Base-by-base conservation (phyloP, 345 rosid species). In the Hibiscus trionum region DNA sequence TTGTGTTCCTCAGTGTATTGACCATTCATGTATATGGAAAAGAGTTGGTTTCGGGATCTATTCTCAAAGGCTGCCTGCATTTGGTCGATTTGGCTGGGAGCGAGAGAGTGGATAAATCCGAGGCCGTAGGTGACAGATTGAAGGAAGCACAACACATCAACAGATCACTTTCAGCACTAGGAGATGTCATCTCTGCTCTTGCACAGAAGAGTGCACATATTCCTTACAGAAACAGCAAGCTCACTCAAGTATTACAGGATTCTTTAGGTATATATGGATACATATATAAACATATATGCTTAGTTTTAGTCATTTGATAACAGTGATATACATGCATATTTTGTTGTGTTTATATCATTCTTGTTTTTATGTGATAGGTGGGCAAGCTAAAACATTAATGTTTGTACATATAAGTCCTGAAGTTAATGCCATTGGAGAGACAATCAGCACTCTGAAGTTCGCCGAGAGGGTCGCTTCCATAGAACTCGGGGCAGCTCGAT, bases 81-180 rank as follows among this genome's bases (percentile, higher is more conserved):
- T 78, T 95, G 72, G 99, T 95, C 76, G 99, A 95, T 82, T 86
- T 95, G 73, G 99, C 99, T 70, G 99, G 99, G 68, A 95, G 98
- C 69, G 99, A 95, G 81, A 88, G 99, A 82, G 99, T 92, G 14
- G 98, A 92, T 64, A 92, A 92, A 82, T 95, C 98, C 0, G 99
- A 95, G 84, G 98, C 98, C 15, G 93, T 86, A 3, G 99, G 99
- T 0, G 99, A 95, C 52, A 89, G 99, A 82, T 80, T 95, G 77
- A 95, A 93, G 83, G 99, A 95, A 87, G 97, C 99, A 73, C 99
- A 95, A 70, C 89, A 95, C 66, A 95, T 95, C 56, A 95, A 95
- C 63, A 85, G 89, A 74, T 95, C 99, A 1, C 89, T 95, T 27
- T 95, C 99, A 10, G 98, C 99, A 0, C 84, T 95, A 12, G 98